Evolutionary conservation across 257 asterid genomes (phyloP), one percentile per base, ranked within the genome.

Genomic region (Linaria vulgaris): DNA sequence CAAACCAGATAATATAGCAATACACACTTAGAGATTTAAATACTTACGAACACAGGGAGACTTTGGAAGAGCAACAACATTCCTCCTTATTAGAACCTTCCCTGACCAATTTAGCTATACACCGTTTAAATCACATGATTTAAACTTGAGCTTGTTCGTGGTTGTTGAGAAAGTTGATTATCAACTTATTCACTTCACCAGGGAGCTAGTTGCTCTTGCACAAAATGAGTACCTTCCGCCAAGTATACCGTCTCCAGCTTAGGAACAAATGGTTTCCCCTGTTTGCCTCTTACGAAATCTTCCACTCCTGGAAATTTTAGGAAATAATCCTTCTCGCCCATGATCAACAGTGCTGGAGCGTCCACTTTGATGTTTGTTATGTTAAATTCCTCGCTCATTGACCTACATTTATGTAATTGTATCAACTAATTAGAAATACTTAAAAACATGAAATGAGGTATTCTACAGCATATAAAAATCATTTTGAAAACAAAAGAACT

Each of bases 161-260:
- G 34, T 13, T 72, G 16, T 68, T 70, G n/a, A 84, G 87, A 45
- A 87, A 87, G 73, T 50, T 44, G 64, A 84, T 56, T 2, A 84
- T 75, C 0, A 84, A 82, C 31, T 74, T 24, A 56, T 78, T 85
- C 24, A 83, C 84, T 53, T 76, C 77, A 14, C 74, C 64, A 5
- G 96, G 87, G 19, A n/a, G n/a, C n/a, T n/a, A 78, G 78, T 54
- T 85, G 96, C 78, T 85, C 91, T 66, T 85, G 95, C 72, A 85
- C 82, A 41, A 88, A 88, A 72, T 85, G 91, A 54, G 75, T 39
- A 15, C 91, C 96, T 75, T 79, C 91, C 0, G 85, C 77, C 46
- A 88, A 41, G 31, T 51, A 81, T 37, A 65, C 69, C 6, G 83
- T 81, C 76, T 85, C 82, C 76, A 78, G 30, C 14, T 79, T 76